A percentile compares a stretch with the other conserved stretches of the same genome.
These are phyloP conservation scores for Digitaria exilis DNA, from an alignment of 202 grass and related monocot species.

Conservation along the genomic window DNA sequence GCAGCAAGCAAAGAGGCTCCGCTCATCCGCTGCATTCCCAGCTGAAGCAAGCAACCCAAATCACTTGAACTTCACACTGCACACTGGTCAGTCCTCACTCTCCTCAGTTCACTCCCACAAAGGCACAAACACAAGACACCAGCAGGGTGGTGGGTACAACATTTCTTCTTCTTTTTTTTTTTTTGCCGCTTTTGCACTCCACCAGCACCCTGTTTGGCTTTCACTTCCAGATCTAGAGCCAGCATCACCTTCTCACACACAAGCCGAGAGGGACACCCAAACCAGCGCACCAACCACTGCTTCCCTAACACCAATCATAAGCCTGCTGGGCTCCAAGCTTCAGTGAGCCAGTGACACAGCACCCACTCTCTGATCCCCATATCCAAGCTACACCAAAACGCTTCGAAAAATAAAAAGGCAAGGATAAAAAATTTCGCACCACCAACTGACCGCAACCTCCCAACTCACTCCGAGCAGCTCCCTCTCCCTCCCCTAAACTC, in stretches of 20 bases:
- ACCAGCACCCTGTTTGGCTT: not conserved
- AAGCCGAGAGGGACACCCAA: constrained; percentile 29
- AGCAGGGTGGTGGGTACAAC: not conserved
- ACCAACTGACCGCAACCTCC: constrained; percentile 60
- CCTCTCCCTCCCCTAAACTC: constrained; percentile 41
- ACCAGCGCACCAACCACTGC: constrained; percentile 29
- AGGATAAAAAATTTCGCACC: not conserved
- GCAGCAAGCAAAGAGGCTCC: not conserved
- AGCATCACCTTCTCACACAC: not conserved
- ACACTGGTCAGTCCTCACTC: not conserved
- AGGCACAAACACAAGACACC: not conserved
- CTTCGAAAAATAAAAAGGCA: not conserved
- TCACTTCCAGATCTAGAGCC: constrained; percentile 44
- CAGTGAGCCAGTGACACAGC: constrained; percentile 25
- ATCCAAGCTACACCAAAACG: not conserved
- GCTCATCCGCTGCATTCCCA: not conserved
- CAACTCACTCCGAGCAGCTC: constrained; percentile 25
- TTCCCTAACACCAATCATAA: constrained; percentile 28
- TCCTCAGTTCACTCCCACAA: not conserved
- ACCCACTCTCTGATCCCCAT: not conserved
- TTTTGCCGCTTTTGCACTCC: constrained; percentile 34
- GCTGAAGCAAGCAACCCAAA: not conserved
- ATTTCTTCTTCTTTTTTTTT: not conserved
- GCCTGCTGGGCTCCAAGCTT: constrained; percentile 6
- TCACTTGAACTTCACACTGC: constrained; percentile 2